Evolutionary conservation across 2,329 filamentous ascomycete species (phyloP).

Genomic region (Penicillium freii): DNA sequence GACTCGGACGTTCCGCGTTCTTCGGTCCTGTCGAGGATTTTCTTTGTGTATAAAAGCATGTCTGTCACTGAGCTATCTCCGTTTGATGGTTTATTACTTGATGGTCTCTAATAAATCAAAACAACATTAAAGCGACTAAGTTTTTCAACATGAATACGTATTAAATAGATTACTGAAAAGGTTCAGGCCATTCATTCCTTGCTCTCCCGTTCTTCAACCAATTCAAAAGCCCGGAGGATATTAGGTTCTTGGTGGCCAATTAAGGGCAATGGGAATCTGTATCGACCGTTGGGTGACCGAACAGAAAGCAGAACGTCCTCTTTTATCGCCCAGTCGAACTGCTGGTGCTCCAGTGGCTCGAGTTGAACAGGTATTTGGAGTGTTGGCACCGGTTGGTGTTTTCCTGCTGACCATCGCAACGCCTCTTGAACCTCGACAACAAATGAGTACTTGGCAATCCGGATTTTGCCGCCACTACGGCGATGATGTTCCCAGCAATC

Average conservation of each 20-base stretch:
- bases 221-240: conserved; percentile 25
- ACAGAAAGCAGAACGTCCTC: conserved; percentile 30
- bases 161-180: background rate
- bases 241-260: conserved; percentile 24
- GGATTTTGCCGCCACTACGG: conserved; percentile 16
- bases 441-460: conserved; percentile 39
- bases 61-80: background rate
- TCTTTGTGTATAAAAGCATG: background rate
- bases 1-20: background rate
- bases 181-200: background rate
- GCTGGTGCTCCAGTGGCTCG: conserved; percentile 37
- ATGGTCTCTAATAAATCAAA: too few species aligned
- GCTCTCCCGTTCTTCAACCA: background rate
- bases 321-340: conserved; percentile 39
- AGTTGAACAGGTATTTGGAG: conserved; percentile 28
- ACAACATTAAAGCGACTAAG: background rate
- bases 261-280: conserved; percentile 13
- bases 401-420: conserved; percentile 10
- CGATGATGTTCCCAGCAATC: conserved; percentile 33
- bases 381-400: background rate
- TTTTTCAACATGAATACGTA: background rate
- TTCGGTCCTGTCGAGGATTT: background rate
- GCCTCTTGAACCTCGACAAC: conserved; percentile 37
- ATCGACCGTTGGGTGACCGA: conserved; percentile 12
- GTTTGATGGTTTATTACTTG: too few species aligned